These are phyloP conservation scores for Rhipidocladum racemiflorum DNA, from an alignment of 176 grass and related monocot species.

Conservation along the genomic window DNA sequence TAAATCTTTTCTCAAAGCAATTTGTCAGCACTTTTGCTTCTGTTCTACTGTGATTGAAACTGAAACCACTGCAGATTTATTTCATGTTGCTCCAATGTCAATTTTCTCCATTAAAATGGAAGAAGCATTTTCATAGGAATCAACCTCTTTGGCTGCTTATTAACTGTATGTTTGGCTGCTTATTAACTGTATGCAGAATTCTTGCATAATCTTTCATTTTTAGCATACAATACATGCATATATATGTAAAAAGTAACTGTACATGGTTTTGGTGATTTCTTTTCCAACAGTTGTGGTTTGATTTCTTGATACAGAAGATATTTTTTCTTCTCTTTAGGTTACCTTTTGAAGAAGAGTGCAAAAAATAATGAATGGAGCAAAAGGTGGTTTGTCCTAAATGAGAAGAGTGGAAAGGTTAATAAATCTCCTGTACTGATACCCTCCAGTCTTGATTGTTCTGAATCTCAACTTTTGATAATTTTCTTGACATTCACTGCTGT, in stretches of 20 bases:
- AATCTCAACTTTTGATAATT: constrained; percentile 23
- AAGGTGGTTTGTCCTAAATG: constrained; percentile 93
- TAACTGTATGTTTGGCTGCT: constrained; percentile 3
- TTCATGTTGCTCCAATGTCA: neutral
- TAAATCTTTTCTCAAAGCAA: constrained; percentile 16
- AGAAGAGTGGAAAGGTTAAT: constrained; percentile 93
- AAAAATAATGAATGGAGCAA: constrained; percentile 93
- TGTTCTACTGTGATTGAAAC: neutral
- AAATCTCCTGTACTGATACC: constrained; percentile 19
- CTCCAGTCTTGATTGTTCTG: neutral
- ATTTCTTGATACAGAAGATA: neutral
- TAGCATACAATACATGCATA: neutral
- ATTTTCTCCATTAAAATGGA: constrained; percentile 11
- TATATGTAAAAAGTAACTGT: neutral
- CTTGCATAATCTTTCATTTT: neutral
- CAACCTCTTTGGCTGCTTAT: neutral
- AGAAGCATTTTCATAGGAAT: neutral
- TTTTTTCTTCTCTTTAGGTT: constrained; percentile 50
- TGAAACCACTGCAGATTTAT: neutral
- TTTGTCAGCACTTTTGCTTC: constrained; percentile 1
- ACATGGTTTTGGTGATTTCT: neutral
- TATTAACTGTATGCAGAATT: neutral
- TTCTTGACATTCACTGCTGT: neutral
- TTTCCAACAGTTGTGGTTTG: constrained; percentile 11
- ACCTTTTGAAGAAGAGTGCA: constrained; percentile 87